These are phyloP conservation scores for Fonsecaea monophora DNA, from an alignment of 2,329 filamentous ascomycete species.

Conservation along the genomic window DNA sequence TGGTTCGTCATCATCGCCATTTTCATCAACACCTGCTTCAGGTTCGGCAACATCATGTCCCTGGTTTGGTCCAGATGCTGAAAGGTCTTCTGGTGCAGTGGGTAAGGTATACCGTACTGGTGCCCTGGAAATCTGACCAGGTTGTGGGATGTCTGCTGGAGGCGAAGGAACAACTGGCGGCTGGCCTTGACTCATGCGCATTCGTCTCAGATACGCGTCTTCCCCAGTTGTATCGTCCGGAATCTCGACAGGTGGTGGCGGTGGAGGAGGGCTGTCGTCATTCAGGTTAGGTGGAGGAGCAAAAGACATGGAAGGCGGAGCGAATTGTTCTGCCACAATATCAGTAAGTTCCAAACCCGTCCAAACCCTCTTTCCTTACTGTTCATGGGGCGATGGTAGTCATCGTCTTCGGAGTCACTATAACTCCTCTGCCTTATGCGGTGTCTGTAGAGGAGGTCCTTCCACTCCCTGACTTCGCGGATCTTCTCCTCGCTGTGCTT, in stretches of 20 bases:
- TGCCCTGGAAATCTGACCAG: conserved; percentile 71
- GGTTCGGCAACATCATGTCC: conserved; percentile 53
- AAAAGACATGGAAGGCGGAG: conserved; percentile 57
- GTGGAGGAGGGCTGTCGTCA: conserved; percentile 39
- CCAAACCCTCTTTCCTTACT: conserved; percentile 47
- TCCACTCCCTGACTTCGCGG: conserved; percentile 83
- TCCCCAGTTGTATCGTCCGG: conserved; percentile 70
- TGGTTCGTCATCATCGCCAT: conserved; percentile 45
- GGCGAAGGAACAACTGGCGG: conserved; percentile 46
- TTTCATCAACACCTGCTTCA: conserved; percentile 40
- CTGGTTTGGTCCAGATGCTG: conserved; percentile 60
- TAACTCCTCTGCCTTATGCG: conserved; percentile 58
- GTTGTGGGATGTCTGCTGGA: conserved; percentile 44
- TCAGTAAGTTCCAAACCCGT: conserved; percentile 12
- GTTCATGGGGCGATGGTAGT: conserved; percentile 53
- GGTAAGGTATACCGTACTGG: conserved; percentile 75
- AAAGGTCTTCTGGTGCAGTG: conserved; percentile 59
- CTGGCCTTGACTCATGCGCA: conserved; percentile 61
- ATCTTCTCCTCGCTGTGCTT: conserved; percentile 83
- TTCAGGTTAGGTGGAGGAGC: conserved; percentile 57
- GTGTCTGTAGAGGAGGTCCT: conserved; percentile 77
- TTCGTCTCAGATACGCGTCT: conserved; percentile 70
- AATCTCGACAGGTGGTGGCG: conserved; percentile 53
- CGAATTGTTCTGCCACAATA: conserved; percentile 53
- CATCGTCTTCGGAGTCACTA: conserved; percentile 58